Conservation (phyloP, 352 stramenopile species). For the Globisporangium paddicum region DNA sequence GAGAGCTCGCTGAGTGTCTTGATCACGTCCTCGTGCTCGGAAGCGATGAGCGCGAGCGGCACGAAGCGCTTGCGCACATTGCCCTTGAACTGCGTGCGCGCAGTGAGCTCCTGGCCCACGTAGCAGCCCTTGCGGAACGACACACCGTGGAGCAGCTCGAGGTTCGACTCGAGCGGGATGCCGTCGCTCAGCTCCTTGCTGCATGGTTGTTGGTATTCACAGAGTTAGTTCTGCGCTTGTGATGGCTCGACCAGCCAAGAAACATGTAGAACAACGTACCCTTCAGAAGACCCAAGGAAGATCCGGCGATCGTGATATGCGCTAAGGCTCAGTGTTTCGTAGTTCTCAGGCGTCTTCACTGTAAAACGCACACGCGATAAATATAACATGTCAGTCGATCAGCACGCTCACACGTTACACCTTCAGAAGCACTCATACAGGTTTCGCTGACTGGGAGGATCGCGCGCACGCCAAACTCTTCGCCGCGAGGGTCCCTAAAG, state of each 20-base stretch:
- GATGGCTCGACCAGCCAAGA: background rate
- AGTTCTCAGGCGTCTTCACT: constrained; percentile 55
- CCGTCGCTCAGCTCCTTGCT: constrained; percentile 73
- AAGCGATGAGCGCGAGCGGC: constrained; percentile 63
- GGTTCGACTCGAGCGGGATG: constrained; percentile 92
- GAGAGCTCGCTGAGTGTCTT: constrained; percentile 41
- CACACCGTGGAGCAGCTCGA: constrained; percentile 89
- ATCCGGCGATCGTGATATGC: constrained; percentile 63
- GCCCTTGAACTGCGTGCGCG: constrained; percentile 91
- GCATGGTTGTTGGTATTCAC: background rate
- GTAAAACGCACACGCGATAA: constrained; percentile 7
- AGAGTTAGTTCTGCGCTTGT: background rate
- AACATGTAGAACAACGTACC: constrained; percentile 26
- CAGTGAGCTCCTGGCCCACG: constrained; percentile 93
- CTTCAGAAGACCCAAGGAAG: constrained; percentile 66
- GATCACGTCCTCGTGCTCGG: constrained; percentile 41
- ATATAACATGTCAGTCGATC: background rate
- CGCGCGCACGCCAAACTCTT: constrained; percentile 57
- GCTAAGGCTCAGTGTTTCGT: constrained; percentile 30
- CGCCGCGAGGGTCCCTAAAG: constrained; percentile 58
- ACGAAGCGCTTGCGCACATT: constrained; percentile 83
- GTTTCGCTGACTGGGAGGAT: constrained; percentile 36
- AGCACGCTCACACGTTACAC: background rate
- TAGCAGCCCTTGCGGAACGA: constrained; percentile 95
- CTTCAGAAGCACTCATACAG: constrained; percentile 13